These are phyloP conservation scores for Zygosaccharomyces rouxii DNA, from an alignment of 805 yeast species.

Conservation along the genomic window DNA sequence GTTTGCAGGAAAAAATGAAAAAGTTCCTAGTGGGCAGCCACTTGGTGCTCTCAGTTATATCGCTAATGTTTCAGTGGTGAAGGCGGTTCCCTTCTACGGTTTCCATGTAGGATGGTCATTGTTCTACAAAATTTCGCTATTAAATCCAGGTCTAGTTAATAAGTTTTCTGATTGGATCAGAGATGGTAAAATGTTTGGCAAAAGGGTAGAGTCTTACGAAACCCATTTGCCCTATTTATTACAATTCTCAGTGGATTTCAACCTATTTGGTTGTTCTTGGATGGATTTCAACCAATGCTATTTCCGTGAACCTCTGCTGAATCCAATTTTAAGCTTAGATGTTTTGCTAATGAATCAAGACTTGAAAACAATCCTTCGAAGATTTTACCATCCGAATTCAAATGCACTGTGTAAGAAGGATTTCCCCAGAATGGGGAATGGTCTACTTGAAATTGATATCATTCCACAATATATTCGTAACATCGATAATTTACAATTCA, in stretches of 20 bases:
- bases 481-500: conserved; percentile 40
- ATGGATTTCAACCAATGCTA: conserved; percentile 43
- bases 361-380: conserved; percentile 34
- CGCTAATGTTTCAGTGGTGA: conserved; percentile 59
- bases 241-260: conserved; percentile 80
- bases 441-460: conserved; percentile 69
- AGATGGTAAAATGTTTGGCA: conserved; percentile 41
- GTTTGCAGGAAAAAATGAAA: conserved; percentile 34
- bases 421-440: conserved; percentile 53
- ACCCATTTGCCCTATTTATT: conserved; percentile 72
- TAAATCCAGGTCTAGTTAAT: conserved; percentile 56
- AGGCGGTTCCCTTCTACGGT: conserved; percentile 82
- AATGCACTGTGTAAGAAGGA: conserved; percentile 15
- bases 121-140: conserved; percentile 62
- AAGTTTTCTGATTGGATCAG: conserved; percentile 50
- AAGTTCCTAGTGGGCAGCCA: not conserved
- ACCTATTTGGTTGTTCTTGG: conserved; percentile 84
- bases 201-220: conserved; percentile 55
- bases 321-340: conserved; percentile 29
- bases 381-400: conserved; percentile 19
- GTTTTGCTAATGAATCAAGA: conserved; percentile 32
- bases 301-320: conserved; percentile 56
- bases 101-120: conserved; percentile 60
- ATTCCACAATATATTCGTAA: conserved; percentile 58
- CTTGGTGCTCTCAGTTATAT: conserved; percentile 39